phyloP scores from a whole-genome alignment of 78 protist genomes.

The Dictyostelium capitatum region DNA sequence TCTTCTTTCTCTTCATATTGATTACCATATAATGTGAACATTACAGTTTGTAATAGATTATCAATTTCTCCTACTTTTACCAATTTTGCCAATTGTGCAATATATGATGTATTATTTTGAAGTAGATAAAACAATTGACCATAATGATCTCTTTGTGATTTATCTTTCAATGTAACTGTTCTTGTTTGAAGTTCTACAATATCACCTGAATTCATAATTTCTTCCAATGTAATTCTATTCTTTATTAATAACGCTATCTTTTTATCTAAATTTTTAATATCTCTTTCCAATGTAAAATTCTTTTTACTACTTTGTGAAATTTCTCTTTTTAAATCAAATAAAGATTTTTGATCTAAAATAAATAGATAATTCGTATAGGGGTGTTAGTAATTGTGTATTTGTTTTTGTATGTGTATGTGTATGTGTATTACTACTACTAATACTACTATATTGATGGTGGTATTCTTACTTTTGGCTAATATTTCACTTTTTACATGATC shows the following conservation, averaged over 20 bases:
- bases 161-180: constrained; percentile 66
- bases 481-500: constrained; percentile 59
- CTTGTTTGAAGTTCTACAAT: constrained; percentile 28
- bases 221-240: constrained; percentile 80
- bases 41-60: constrained; percentile 81
- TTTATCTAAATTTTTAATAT: constrained; percentile 75
- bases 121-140: constrained; percentile 83
- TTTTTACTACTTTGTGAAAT: constrained; percentile 79
- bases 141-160: constrained; percentile 74
- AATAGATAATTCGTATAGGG: no score
- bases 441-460: no score
- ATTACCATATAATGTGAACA: constrained; percentile 88
- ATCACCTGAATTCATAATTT: constrained; percentile 74
- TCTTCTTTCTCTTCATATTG: constrained; percentile 89
- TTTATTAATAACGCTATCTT: constrained; percentile 84
- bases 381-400: not conserved
- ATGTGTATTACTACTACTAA: no score
- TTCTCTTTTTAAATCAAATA: constrained; percentile 78
- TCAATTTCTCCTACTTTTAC: constrained; percentile 84
- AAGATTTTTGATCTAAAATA: constrained; percentile 52
- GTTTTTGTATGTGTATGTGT: no score
- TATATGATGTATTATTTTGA: constrained; percentile 80
- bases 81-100: constrained; percentile 74
- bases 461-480: constrained; percentile 37
- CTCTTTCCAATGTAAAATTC: constrained; percentile 82